These are phyloP conservation scores for Chlorociboria aeruginascens DNA, from an alignment of 495 filamentous ascomycete species.

Conservation along the genomic window DNA sequence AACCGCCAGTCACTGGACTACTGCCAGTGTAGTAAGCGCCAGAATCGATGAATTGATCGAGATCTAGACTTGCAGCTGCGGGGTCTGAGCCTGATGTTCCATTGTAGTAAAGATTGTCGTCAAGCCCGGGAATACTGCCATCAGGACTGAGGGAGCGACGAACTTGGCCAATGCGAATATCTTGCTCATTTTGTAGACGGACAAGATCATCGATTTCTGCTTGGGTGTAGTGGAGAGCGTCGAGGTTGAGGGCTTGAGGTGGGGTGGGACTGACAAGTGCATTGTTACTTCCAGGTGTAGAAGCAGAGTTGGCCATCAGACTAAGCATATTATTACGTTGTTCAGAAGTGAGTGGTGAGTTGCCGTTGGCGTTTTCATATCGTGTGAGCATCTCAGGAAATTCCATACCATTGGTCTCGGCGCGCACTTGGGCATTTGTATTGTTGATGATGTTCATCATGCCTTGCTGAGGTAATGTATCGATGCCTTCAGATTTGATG, in stretches of 20 bases:
- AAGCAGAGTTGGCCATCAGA: conserved; percentile 46
- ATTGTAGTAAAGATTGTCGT: conserved; percentile 29
- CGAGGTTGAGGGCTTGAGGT: conserved; percentile 39
- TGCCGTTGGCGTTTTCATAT: conserved; percentile 50
- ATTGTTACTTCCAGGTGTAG: conserved; percentile 17
- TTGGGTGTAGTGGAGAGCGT: conserved; percentile 50
- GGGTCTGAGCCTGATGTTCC: conserved; percentile 22
- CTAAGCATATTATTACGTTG: conserved; percentile 71
- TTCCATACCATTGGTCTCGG: conserved; percentile 39
- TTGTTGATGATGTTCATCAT: conserved; percentile 85
- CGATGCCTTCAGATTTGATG: conserved; percentile 7
- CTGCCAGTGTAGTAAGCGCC: conserved; percentile 36
- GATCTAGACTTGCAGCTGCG: conserved; percentile 34
- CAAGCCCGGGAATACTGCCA: conserved; percentile 65
- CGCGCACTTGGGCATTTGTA: conserved; percentile 52
- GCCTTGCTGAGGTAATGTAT: conserved; percentile 41
- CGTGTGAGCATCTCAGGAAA: conserved; percentile 65
- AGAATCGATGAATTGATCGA: conserved; percentile 58
- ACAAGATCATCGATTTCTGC: conserved; percentile 63
- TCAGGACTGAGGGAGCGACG: conserved; percentile 60
- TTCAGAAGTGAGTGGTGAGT: conserved; percentile 58
- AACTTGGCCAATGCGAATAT: conserved; percentile 57
- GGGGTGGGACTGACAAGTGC: conserved; percentile 45
- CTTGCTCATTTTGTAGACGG: conserved; percentile 62
- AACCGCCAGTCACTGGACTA: conserved; percentile 12